These are phyloP conservation scores for Penicillium canariense DNA, from an alignment of 495 filamentous ascomycete species.

Conservation along the genomic window DNA sequence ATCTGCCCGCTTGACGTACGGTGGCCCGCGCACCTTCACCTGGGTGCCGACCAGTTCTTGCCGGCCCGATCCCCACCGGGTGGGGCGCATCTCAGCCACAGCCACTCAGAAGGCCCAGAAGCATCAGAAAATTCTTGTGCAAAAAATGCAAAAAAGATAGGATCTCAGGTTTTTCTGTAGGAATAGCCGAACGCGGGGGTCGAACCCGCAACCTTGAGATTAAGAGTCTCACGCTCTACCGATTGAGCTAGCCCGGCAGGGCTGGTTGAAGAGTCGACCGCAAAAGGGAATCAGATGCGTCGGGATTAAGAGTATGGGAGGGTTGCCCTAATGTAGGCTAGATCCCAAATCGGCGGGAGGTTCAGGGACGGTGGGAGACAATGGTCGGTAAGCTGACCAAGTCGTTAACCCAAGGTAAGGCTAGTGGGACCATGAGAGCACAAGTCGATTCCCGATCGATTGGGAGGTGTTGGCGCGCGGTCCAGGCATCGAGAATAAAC, in stretches of 20 bases:
- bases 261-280: constrained; percentile 19
- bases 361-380: not conserved
- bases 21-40: not conserved
- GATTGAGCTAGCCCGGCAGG: constrained; percentile 56
- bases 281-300: not conserved
- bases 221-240: constrained; percentile 63
- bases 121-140: not conserved
- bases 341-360: not conserved
- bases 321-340: not conserved
- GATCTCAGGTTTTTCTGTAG: constrained; percentile 18
- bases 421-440: not conserved
- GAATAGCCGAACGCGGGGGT: constrained; percentile 55
- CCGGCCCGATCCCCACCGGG: constrained; percentile 16
- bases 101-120: constrained; percentile 14
- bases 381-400: not conserved
- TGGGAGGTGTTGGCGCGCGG: not conserved
- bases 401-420: not conserved
- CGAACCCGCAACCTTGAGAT: constrained; percentile 60
- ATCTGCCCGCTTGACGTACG: not conserved
- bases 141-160: constrained; percentile 20
- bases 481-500: constrained; percentile 7
- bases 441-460: not conserved
- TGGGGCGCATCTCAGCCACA: not conserved
- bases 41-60: not conserved
- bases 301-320: not conserved